These are phyloP conservation scores for Neonectria ditissima DNA, from an alignment of 2,329 filamentous ascomycete species.

Conservation along the genomic window DNA sequence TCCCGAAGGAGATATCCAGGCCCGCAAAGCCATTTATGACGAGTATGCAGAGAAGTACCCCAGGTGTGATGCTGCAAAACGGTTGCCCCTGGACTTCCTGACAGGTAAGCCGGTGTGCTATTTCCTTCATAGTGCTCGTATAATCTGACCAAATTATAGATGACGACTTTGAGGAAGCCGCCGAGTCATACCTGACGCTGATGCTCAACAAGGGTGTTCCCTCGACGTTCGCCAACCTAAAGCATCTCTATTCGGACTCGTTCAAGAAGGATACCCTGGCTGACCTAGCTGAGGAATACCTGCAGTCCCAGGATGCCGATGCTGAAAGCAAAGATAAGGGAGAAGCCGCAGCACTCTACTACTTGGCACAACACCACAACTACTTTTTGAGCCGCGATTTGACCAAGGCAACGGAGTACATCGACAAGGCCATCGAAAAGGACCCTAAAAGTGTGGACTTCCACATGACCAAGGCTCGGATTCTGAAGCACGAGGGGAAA, in stretches of 20 bases:
- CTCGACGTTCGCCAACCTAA: slow-evolving; percentile 96
- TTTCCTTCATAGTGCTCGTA: background rate
- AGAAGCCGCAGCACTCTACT: slow-evolving; percentile 86
- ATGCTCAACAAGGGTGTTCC: slow-evolving; percentile 95
- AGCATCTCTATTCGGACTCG: slow-evolving; percentile 85
- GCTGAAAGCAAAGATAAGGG: slow-evolving; percentile 67
- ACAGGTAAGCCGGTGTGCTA: slow-evolving; percentile 63
- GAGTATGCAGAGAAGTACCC: slow-evolving; percentile 85
- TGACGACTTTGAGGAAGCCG: slow-evolving; percentile 82
- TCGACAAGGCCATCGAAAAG: slow-evolving; percentile 85
- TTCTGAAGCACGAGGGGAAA: slow-evolving; percentile 91
- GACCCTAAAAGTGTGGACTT: slow-evolving; percentile 88
- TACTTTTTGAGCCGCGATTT: slow-evolving; percentile 89
- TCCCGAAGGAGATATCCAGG: slow-evolving; percentile 66
- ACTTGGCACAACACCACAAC: slow-evolving; percentile 97
- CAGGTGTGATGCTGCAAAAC: slow-evolving; percentile 84
- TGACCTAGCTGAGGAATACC: slow-evolving; percentile 82
- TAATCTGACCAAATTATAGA: slow-evolving; percentile 59
- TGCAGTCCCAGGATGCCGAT: slow-evolving; percentile 68
- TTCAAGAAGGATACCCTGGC: slow-evolving; percentile 83
- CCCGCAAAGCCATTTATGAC: slow-evolving; percentile 77
- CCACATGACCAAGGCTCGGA: slow-evolving; percentile 93
- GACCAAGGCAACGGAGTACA: slow-evolving; percentile 81
- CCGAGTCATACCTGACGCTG: slow-evolving; percentile 80
- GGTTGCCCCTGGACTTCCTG: slow-evolving; percentile 91